These are phyloP conservation scores for Tuber umbilicatum DNA, from an alignment of 495 filamentous ascomycete species.

Conservation along the genomic window DNA sequence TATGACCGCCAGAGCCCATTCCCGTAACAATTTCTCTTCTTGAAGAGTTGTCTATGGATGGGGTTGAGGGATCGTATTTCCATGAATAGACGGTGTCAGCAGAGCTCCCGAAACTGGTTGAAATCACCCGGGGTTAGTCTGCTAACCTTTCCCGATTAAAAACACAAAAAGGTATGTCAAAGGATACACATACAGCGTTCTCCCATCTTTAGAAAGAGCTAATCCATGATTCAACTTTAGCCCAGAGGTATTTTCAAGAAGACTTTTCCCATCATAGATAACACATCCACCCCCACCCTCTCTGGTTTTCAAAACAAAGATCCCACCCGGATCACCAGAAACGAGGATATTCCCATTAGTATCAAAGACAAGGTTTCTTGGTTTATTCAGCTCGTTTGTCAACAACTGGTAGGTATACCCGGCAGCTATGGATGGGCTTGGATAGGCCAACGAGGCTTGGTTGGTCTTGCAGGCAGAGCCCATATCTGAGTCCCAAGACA, in stretches of 20 bases:
- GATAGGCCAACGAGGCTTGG: conserved; percentile 7
- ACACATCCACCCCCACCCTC: conserved; percentile 52
- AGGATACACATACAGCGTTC: conserved; percentile 49
- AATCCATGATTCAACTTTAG: conserved; percentile 61
- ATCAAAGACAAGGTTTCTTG: conserved; percentile 59
- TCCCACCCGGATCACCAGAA: conserved; percentile 51
- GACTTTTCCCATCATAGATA: conserved; percentile 41
- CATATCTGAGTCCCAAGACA: neutral
- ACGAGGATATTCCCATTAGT: conserved; percentile 55
- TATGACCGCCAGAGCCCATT: conserved; percentile 57
- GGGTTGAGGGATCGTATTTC: conserved; percentile 51
- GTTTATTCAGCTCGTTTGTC: conserved; percentile 49
- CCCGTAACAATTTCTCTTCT: conserved; percentile 50
- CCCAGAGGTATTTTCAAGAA: conserved; percentile 25
- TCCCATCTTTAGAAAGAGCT: conserved; percentile 55
- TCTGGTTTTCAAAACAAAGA: conserved; percentile 50
- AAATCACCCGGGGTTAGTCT: neutral
- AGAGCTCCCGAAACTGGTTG: conserved; percentile 49
- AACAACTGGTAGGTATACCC: conserved; percentile 57
- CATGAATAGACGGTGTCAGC: conserved; percentile 53
- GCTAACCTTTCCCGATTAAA: neutral
- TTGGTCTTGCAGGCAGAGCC: neutral
- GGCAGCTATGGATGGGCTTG: conserved; percentile 49
- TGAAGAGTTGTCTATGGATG: conserved; percentile 44
- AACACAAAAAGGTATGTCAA: neutral